Conservation (phyloP, 495 filamentous ascomycete species). For the Friedmanniomyces simplex region DNA sequence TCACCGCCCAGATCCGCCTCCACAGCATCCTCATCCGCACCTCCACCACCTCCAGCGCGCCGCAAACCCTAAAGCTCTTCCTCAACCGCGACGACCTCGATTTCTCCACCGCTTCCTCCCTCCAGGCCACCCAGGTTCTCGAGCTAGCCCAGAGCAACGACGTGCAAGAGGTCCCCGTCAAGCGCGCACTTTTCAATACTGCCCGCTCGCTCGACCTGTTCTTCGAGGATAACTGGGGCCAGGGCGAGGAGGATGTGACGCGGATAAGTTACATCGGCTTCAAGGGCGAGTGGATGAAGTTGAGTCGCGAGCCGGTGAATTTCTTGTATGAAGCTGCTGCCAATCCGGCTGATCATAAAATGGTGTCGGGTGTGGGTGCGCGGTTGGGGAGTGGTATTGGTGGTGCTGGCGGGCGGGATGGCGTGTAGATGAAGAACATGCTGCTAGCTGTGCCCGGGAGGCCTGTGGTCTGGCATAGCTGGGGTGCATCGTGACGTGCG, state of each 20-base stretch:
- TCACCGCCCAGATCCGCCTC: constrained; percentile 85
- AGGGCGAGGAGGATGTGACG: constrained; percentile 61
- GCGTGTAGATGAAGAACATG: constrained; percentile 3
- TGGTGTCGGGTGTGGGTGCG: constrained; percentile 31
- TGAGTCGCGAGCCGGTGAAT: constrained; percentile 71
- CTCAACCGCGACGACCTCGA: constrained; percentile 80
- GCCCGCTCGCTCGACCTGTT: constrained; percentile 70
- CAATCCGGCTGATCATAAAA: constrained; percentile 73
- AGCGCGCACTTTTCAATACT: constrained; percentile 77
- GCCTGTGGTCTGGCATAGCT: not conserved
- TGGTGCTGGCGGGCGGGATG: constrained; percentile 23
- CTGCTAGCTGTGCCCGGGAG: not conserved
- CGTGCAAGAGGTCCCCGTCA: constrained; percentile 74
- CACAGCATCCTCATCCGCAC: constrained; percentile 80
- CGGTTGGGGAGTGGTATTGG: constrained; percentile 40
- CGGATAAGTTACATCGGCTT: constrained; percentile 78
- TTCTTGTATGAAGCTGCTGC: constrained; percentile 90
- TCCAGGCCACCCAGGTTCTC: constrained; percentile 62
- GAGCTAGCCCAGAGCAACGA: constrained; percentile 69
- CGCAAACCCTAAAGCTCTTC: constrained; percentile 71
- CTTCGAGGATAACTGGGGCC: constrained; percentile 60
- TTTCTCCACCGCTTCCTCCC: constrained; percentile 62
- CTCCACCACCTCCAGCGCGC: constrained; percentile 58
- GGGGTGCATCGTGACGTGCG: no score
- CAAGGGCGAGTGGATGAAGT: constrained; percentile 80